Evolutionary conservation across 345 rosid species (phyloP), one percentile per base, ranked within the genome.

Genomic region (Brassica nigra): DNA sequence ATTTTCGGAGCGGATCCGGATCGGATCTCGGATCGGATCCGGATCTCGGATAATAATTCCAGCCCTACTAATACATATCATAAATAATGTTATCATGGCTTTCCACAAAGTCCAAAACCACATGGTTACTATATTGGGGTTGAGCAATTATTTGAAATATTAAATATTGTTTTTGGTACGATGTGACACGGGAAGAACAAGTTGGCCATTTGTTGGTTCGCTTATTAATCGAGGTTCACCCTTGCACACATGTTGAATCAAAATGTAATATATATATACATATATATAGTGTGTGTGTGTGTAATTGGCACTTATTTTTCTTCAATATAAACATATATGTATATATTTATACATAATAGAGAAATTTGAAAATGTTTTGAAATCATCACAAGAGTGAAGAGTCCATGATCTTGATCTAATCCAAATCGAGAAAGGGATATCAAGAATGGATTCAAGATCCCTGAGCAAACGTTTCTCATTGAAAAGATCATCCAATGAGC

Each of bases 141-240:
- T 16, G 74, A 39, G 8, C 54, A 73, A 73, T 73, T 52, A 73
- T 73, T 52, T 52, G 9, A 3, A 42, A 39, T 18, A 69, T 4
- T 15, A 12, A 9, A 62, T 42, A 42, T 42, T 62, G 68, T 18
- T 59, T 33, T 62, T 62, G 68, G 76, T 62, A 62, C 59, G 68
- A 73, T 73, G 68, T 44, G 76, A 62, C 59, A 62, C 61, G 59
- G 69, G 69, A 73, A 44, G 44, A 44, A 16, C 77, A 73, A 73
- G 77, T 73, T 73, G 77, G 59, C 76, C 68, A 61, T 39, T 39
- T 29, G 6, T 62, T 44, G 18, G 76, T 73, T 34, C 76, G 39
- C 10, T 28, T 23, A 39, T 73, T 70, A 52, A 52, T 52, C 23
- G 36, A 37, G 18, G 2, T 57, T 42, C 36, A 4, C 66, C 14